Percentiles rank a stretch among this genome's conserved stretches.
Evolutionary conservation across 108 stramenopile genomes (phyloP).

Genomic region (Bacterosira constricta): DNA sequence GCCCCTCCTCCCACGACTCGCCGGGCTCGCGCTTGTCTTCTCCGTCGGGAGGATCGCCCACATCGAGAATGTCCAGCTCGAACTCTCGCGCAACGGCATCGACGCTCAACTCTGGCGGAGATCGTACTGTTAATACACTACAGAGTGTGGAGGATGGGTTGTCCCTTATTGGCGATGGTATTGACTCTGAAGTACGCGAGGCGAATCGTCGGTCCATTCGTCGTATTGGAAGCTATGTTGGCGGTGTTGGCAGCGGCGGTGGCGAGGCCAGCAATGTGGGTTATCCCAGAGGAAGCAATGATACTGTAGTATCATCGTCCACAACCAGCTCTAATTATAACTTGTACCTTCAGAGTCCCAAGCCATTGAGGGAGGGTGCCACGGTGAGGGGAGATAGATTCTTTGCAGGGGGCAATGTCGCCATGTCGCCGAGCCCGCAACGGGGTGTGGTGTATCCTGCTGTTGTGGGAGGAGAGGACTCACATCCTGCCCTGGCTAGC

Average conservation of each 20-base stretch:
- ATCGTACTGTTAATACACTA: conserved; percentile 9
- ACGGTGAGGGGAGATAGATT: conserved; percentile 26
- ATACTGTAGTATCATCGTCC: conserved; percentile 41
- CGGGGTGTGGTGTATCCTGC: neutral
- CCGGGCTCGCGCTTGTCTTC: conserved; percentile 8
- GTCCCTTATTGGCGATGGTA: neutral
- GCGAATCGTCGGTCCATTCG: conserved; percentile 26
- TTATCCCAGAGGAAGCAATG: conserved; percentile 30
- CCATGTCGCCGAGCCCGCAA: conserved; percentile 10
- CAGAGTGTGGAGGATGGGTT: neutral
- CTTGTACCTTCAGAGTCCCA: conserved; percentile 18
- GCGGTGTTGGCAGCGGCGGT: neutral
- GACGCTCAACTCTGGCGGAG: conserved; percentile 13
- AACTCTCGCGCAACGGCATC: conserved; percentile 20
- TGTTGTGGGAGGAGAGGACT: neutral
- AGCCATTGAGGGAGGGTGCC: conserved; percentile 35
- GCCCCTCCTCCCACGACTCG: conserved; percentile 12
- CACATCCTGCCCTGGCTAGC: neutral
- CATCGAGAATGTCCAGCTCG: conserved; percentile 20
- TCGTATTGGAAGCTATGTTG: neutral
- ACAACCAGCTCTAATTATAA: conserved; percentile 39
- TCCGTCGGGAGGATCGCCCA: neutral
- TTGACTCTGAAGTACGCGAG: conserved; percentile 39
- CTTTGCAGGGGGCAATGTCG: conserved; percentile 33
- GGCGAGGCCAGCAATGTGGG: conserved; percentile 2